Evolutionary conservation across 2,329 filamentous ascomycete species (phyloP).

Genomic region (Fusarium oligoseptatum): DNA sequence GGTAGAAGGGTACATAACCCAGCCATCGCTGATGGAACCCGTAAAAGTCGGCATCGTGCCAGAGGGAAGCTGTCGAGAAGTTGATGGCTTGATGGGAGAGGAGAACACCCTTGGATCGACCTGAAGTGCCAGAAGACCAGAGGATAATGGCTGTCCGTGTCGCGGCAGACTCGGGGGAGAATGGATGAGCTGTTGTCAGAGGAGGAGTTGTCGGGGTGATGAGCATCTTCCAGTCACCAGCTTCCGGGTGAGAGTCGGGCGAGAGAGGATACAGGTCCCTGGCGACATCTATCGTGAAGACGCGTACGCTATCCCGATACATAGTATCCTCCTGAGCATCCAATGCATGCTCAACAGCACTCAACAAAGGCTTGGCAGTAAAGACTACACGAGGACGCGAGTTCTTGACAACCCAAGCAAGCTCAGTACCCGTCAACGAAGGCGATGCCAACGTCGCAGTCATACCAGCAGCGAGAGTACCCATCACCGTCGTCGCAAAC

Average conservation of each 20-base stretch:
- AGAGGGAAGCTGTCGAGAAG: constrained; percentile 66
- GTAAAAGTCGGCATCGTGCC: constrained; percentile 63
- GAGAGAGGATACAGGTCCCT: constrained; percentile 52
- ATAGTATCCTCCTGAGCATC: constrained; percentile 49
- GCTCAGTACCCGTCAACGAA: constrained; percentile 55
- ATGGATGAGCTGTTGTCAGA: constrained; percentile 58
- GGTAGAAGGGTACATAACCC: constrained; percentile 79
- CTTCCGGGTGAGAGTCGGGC: constrained; percentile 30
- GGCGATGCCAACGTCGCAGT: constrained; percentile 57
- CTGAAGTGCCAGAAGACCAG: constrained; percentile 74
- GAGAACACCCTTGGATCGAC: constrained; percentile 80
- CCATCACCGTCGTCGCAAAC: constrained; percentile 54
- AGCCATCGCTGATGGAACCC: constrained; percentile 59
- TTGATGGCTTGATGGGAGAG: constrained; percentile 77
- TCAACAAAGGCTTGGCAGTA: constrained; percentile 50
- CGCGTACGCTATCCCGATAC: constrained; percentile 62
- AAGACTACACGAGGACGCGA: constrained; percentile 55
- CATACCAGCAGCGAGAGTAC: constrained; percentile 55
- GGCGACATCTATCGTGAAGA: constrained; percentile 66
- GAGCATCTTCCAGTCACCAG: constrained; percentile 71
- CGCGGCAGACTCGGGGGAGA: constrained; percentile 46
- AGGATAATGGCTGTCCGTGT: constrained; percentile 70
- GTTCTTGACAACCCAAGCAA: constrained; percentile 58
- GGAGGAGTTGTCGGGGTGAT: constrained; percentile 62
- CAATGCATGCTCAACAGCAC: constrained; percentile 52